Percentiles rank a stretch among this genome's conserved stretches.
Evolutionary conservation across 106 monocot genomes (phyloP).

Genomic region (Dendrobium huoshanense): DNA sequence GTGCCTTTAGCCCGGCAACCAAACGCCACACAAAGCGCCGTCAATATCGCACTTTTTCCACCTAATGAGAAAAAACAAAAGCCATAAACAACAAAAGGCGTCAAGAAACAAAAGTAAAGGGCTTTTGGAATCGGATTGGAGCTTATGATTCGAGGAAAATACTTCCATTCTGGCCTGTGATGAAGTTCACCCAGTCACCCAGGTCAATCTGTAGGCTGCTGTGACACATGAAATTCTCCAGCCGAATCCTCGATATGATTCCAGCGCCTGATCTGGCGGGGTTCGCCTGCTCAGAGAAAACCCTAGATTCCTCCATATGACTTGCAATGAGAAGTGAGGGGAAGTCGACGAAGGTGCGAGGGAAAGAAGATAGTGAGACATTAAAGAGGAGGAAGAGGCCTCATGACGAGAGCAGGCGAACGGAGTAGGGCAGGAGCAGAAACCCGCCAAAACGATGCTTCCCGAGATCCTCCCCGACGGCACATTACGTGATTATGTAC

Average conservation of each 20-base stretch:
- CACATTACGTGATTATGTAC: too few relatives aligned
- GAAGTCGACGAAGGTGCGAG: background rate
- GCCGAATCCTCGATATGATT: slow-evolving; percentile 60
- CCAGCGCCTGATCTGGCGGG: slow-evolving; percentile 35
- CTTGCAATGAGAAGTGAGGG: background rate
- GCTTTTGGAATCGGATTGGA: background rate
- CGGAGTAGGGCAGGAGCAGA: background rate
- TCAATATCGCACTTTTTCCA: slow-evolving; percentile 93
- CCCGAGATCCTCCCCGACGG: too few relatives aligned
- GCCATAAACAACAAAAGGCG: background rate
- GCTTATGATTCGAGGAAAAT: background rate
- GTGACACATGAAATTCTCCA: slow-evolving; percentile 99
- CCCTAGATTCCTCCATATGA: slow-evolving; percentile 29
- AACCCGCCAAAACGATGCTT: background rate
- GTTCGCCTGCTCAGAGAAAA: slow-evolving; percentile 10
- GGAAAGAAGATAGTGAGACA: background rate
- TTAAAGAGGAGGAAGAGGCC: too few relatives aligned
- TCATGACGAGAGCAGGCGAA: background rate
- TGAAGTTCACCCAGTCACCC: slow-evolving; percentile 85
- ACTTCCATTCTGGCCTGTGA: slow-evolving; percentile 99
- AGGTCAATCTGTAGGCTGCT: slow-evolving; percentile 71
- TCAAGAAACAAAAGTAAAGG: background rate
- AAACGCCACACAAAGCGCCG: slow-evolving; percentile 87
- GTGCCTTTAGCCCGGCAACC: slow-evolving; percentile 86
- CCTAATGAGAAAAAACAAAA: slow-evolving; percentile 28